Conservation (phyloP, 129 eudicot genomes). For the Glebionis coronaria region DNA sequence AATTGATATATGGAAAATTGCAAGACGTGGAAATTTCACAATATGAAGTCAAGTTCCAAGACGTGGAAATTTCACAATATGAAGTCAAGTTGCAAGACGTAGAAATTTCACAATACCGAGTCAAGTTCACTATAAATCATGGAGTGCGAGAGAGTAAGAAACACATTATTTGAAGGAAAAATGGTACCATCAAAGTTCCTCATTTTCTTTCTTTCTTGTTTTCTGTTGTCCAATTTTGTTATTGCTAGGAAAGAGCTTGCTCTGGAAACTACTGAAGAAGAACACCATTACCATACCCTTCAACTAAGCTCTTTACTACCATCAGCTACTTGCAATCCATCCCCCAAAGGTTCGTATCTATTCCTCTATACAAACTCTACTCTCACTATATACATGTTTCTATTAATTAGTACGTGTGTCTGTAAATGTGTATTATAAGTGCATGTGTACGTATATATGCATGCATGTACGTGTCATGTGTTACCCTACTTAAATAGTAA, state of each 20-base stretch:
- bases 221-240: not conserved
- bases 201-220: conserved; percentile 18
- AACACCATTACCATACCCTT: conserved; percentile 21
- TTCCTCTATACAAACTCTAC: not conserved
- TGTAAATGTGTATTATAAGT: too few species aligned
- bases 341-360: conserved; percentile 15
- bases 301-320: conserved; percentile 26
- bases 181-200: conserved; percentile 23
- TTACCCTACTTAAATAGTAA: too few species aligned
- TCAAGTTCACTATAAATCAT: conserved; percentile 25
- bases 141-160: not conserved
- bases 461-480: too few species aligned
- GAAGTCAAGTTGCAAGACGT: not conserved
- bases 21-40: too few species aligned
- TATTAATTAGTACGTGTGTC: too few species aligned
- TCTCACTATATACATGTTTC: too few species aligned
- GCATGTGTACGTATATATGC: too few species aligned
- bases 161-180: conserved; percentile 15
- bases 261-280: not conserved
- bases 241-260: not conserved
- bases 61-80: too few species aligned
- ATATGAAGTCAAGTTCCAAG: not conserved
- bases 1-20: too few species aligned
- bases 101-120: too few species aligned
- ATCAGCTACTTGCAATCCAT: conserved; percentile 27